phyloP scores from a whole-genome alignment of 805 yeast species.

The Saccharomycopsis oosterbeekiorum region DNA sequence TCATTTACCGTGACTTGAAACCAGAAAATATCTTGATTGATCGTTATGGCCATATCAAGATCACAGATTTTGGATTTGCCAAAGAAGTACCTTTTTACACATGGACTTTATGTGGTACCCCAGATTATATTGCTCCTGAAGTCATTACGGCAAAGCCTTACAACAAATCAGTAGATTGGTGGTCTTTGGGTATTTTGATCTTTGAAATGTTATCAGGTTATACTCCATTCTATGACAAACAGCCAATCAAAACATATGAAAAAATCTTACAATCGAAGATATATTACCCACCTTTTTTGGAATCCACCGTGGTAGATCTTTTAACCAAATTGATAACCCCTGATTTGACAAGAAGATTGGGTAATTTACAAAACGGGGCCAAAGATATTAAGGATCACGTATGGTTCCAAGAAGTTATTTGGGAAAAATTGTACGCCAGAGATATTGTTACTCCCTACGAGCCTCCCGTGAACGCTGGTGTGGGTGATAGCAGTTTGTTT shows the following conservation, averaged over 20 bases:
- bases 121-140: conserved; percentile 95
- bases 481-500: conserved; percentile 80
- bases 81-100: conserved; percentile 88
- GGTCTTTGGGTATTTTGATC: conserved; percentile 89
- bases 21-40: conserved; percentile 88
- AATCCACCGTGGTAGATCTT: conserved; percentile 69
- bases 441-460: conserved; percentile 94
- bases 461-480: conserved; percentile 90
- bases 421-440: conserved; percentile 79
- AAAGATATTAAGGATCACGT: conserved; percentile 79
- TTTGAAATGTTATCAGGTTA: conserved; percentile 93
- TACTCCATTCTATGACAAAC: conserved; percentile 87
- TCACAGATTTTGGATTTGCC: conserved; percentile 93
- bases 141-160: conserved; percentile 90
- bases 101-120: conserved; percentile 91
- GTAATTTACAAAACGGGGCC: conserved; percentile 78
- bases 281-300: conserved; percentile 66
- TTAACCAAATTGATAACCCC: conserved; percentile 66
- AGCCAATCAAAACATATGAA: conserved; percentile 92
- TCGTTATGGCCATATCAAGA: conserved; percentile 80
- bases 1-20: conserved; percentile 84
- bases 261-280: conserved; percentile 77
- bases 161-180: conserved; percentile 95
- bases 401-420: conserved; percentile 88
- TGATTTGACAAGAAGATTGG: conserved; percentile 75